Evolutionary conservation across 179 eudicot genomes (phyloP).

Genomic region (Heliamphora pulchella): DNA sequence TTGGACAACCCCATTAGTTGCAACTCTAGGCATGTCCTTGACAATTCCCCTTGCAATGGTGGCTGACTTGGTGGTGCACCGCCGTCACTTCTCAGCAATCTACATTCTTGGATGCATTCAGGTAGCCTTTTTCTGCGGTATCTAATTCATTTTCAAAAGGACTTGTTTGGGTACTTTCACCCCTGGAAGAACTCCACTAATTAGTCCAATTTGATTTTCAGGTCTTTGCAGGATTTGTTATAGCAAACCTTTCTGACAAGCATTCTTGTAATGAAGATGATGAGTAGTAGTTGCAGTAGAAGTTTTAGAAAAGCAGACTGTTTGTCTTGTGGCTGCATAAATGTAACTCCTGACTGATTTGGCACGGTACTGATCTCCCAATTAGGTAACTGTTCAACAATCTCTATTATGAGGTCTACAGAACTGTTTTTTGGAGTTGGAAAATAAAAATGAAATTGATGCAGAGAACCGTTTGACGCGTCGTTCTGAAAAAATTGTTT

Average conservation of each 20-base stretch:
- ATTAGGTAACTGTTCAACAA: no score
- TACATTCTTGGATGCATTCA: conserved; percentile 49
- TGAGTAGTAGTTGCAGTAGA: background rate
- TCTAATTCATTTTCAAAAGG: background rate
- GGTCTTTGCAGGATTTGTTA: conserved; percentile 51
- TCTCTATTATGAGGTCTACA: no score
- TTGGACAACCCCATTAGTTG: conserved; percentile 62
- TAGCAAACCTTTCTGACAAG: conserved; percentile 45
- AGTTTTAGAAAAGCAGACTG: background rate
- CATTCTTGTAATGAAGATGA: conserved; percentile 18
- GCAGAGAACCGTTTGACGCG: no score
- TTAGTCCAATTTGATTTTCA: conserved; percentile 14
- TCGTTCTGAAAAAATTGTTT: no score
- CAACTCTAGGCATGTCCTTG: conserved; percentile 52
- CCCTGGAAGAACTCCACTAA: background rate
- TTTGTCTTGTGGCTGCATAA: background rate
- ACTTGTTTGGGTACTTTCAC: background rate
- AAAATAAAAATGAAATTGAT: no score
- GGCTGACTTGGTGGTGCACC: conserved; percentile 52
- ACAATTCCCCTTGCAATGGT: conserved; percentile 65
- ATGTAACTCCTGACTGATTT: background rate
- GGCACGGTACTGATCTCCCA: background rate
- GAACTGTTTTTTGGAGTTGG: no score
- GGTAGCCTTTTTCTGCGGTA: conserved; percentile 21
- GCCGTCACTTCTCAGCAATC: conserved; percentile 45